Evolutionary conservation across 208 protist species (phyloP).

Genomic region (Trypanosoma avium): DNA sequence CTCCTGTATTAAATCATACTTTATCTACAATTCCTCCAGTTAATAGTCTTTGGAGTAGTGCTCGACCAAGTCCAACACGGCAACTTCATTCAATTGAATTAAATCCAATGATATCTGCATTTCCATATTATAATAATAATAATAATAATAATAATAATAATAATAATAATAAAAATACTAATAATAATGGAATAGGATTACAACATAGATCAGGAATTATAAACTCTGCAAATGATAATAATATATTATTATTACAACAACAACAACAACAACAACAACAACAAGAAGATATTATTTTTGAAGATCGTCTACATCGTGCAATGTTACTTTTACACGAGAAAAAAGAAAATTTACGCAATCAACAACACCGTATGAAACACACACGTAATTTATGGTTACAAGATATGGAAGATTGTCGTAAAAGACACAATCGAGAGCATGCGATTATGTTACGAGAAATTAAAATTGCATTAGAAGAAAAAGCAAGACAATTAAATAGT

Average conservation of each 20-base stretch:
- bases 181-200: no score
- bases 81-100: background rate
- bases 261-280: background rate
- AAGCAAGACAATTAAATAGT: conserved; percentile 56
- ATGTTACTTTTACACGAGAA: conserved; percentile 25
- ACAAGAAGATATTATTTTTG: conserved; percentile 1
- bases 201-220: no score
- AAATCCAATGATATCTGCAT: background rate
- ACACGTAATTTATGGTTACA: conserved; percentile 59
- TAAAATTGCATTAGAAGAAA: conserved; percentile 50
- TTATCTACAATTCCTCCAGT: conserved; percentile 15
- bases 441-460: conserved; percentile 40
- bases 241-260: background rate
- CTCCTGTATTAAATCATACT: conserved; percentile 6
- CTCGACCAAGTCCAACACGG: conserved; percentile 4
- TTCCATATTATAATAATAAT: background rate
- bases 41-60: conserved; percentile 26
- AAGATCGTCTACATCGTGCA: conserved; percentile 22
- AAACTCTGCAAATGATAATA: no score
- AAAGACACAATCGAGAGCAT: conserved; percentile 27
- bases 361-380: conserved; percentile 28
- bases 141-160: background rate
- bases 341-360: conserved; percentile 30
- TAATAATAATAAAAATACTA: no score
- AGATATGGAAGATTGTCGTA: conserved; percentile 51